Percentiles rank a stretch among this genome's conserved stretches.
Conservation (phyloP, 176 grass and related monocot species). For the Avena eriantha region DNA sequence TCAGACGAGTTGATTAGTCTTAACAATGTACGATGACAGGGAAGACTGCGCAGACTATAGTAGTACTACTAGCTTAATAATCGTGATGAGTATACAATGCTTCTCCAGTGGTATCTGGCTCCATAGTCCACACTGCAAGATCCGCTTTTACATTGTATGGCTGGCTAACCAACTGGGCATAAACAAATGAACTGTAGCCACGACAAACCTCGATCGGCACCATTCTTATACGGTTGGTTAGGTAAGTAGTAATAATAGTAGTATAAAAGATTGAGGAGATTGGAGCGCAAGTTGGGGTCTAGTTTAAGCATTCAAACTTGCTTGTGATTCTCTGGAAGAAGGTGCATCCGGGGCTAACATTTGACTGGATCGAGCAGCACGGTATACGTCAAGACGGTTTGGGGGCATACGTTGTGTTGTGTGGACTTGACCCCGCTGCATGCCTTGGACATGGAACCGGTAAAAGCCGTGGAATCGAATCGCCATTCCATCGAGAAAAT, state of each 20-base stretch:
- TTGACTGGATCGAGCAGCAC: constrained; percentile 38
- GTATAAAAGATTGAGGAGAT: background rate
- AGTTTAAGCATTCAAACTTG: background rate
- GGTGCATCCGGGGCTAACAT: constrained; percentile 9
- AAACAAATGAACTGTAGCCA: background rate
- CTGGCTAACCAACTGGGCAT: constrained; percentile 11
- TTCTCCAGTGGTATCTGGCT: background rate
- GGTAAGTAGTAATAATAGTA: background rate
- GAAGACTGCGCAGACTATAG: background rate
- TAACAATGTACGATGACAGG: constrained; percentile 20
- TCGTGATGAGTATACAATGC: constrained; percentile 8
- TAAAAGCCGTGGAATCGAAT: constrained; percentile 38
- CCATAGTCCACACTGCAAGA: background rate
- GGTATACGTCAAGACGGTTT: constrained; percentile 41
- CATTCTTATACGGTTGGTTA: background rate
- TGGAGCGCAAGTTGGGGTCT: background rate
- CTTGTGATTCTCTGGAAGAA: background rate
- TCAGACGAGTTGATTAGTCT: constrained; percentile 15
- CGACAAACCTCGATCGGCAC: background rate
- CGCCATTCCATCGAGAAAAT: background rate
- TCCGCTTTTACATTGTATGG: constrained; percentile 42
- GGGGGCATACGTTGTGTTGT: constrained; percentile 42
- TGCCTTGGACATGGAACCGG: constrained; percentile 34
- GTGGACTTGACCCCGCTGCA: constrained; percentile 35
- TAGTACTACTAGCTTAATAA: background rate